Conservation (phyloP, 805 yeast species). For the Candida silvatica region DNA sequence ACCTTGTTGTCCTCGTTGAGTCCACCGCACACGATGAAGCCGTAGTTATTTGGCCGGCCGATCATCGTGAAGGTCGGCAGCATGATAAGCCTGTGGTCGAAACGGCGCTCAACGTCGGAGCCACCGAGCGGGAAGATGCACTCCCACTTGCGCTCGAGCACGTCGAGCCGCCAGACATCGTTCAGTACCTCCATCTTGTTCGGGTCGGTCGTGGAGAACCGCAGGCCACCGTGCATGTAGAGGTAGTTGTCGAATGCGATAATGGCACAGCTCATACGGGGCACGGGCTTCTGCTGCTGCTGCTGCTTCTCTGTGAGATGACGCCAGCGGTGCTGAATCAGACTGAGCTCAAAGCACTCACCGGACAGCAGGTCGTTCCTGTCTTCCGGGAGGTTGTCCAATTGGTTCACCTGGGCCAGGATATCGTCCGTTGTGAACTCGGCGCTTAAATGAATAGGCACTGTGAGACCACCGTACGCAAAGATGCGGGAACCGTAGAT, state of each 20-base stretch:
- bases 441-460: slow-evolving; percentile 41
- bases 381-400: slow-evolving; percentile 4
- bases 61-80: slow-evolving; percentile 25
- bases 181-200: slow-evolving; percentile 37
- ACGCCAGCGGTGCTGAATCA: slow-evolving; percentile 52
- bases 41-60: slow-evolving; percentile 26
- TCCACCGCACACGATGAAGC: slow-evolving; percentile 49
- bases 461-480: slow-evolving; percentile 60
- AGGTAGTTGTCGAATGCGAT: slow-evolving; percentile 39
- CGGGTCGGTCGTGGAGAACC: slow-evolving; percentile 20
- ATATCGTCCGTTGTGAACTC: slow-evolving; percentile 31
- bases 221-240: slow-evolving; percentile 61
- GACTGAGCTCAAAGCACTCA: slow-evolving; percentile 53
- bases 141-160: slow-evolving; percentile 44
- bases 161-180: slow-evolving; percentile 64
- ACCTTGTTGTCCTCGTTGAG: slow-evolving; percentile 12
- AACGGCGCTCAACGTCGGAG: slow-evolving; percentile 26
- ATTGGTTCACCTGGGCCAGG: slow-evolving; percentile 26
- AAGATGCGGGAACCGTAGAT: slow-evolving; percentile 52
- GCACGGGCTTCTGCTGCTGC: slow-evolving; percentile 22
- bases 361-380: slow-evolving; percentile 38
- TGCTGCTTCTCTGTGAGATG: slow-evolving; percentile 25
- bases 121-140: slow-evolving; percentile 33
- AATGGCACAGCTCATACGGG: slow-evolving; percentile 55
- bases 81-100: slow-evolving; percentile 41